These are phyloP conservation scores for Cichorium intybus DNA, from an alignment of 140 eudicot species.

Conservation along the genomic window DNA sequence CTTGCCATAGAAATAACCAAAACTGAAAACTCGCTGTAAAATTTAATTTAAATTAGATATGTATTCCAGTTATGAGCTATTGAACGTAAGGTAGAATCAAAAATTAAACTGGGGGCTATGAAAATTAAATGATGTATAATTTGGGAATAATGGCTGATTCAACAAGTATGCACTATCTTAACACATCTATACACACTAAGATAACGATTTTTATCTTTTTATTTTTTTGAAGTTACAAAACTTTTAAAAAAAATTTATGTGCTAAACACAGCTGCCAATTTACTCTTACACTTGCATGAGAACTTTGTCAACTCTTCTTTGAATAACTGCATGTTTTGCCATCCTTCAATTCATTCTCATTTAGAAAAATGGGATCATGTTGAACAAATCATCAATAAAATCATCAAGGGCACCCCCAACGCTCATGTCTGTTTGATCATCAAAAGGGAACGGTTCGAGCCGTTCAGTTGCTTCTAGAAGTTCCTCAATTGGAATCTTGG, in stretches of 20 bases:
- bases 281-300: neutral
- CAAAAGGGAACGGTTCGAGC: conserved; percentile 58
- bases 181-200: too few species aligned
- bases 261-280: conserved; percentile 16
- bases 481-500: conserved; percentile 58
- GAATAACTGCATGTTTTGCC: conserved; percentile 1
- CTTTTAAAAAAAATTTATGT: too few species aligned
- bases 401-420: conserved; percentile 48
- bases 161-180: too few species aligned
- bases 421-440: conserved; percentile 74
- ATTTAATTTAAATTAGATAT: too few species aligned
- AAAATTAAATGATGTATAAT: neutral
- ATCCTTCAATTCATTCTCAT: neutral
- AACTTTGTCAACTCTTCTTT: neutral
- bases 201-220: neutral
- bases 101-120: neutral
- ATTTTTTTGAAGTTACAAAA: neutral
- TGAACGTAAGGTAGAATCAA: neutral
- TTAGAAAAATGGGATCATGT: conserved; percentile 34
- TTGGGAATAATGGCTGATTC: too few species aligned
- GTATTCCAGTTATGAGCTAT: neutral
- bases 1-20: too few species aligned
- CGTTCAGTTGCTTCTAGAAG: conserved; percentile 64
- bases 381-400: conserved; percentile 33
- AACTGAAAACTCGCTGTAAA: too few species aligned